Evolutionary conservation across 179 eudicot species (phyloP).

Genomic region (Corrigiola litoralis): DNA sequence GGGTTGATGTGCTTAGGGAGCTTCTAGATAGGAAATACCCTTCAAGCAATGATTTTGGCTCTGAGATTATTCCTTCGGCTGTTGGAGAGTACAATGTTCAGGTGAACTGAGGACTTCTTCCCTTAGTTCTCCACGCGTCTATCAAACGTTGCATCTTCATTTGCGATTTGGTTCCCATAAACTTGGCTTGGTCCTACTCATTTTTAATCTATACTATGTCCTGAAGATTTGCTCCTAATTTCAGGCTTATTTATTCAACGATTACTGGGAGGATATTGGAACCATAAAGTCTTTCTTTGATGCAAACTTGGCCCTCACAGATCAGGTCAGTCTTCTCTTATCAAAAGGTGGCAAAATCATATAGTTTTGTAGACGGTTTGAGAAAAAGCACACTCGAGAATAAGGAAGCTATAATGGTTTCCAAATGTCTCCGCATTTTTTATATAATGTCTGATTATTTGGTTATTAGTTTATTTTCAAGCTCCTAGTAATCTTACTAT

Average conservation of each 20-base stretch:
- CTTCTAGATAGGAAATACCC: conserved; percentile 63
- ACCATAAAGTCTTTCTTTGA: conserved; percentile 85
- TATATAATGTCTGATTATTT: neutral
- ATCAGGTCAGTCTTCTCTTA: conserved; percentile 48
- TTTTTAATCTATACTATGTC: neutral
- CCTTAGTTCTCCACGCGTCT: neutral
- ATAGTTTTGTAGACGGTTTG: neutral
- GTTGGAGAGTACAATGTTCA: conserved; percentile 81
- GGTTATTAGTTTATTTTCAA: neutral
- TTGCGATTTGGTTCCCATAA: no score
- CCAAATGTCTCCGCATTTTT: neutral
- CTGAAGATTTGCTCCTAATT: neutral
- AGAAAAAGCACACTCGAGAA: neutral
- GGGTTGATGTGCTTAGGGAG: conserved; percentile 72
- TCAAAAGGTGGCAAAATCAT: neutral
- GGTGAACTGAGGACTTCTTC: conserved; percentile 28
- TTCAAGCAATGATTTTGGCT: conserved; percentile 80
- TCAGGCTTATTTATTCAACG: conserved; percentile 88
- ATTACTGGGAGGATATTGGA: conserved; percentile 96
- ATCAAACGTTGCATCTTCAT: neutral
- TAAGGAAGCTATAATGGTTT: neutral
- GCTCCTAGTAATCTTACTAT: neutral
- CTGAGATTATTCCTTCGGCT: conserved; percentile 90
- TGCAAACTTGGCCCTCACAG: conserved; percentile 87
- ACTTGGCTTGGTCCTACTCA: neutral